Conservation (phyloP, 1,284 basidiomycete genomes). For the Puccinia novopanici region DNA sequence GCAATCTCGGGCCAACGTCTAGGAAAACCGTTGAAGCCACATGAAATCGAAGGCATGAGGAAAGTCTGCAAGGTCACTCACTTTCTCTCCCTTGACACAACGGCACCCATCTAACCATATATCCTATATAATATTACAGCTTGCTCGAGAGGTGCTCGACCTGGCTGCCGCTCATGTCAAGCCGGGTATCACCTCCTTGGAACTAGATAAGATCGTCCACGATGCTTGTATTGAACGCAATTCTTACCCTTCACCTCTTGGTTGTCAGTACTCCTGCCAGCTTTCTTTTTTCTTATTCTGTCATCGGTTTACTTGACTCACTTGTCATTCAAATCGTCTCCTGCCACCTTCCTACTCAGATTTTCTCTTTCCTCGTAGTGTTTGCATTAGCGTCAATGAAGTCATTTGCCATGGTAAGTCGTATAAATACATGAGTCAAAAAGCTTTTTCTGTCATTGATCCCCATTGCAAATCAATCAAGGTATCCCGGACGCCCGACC, state of each 20-base stretch:
- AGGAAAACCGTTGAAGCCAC: constrained; percentile 61
- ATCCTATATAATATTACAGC: constrained; percentile 65
- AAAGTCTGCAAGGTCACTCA: constrained; percentile 70
- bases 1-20: constrained; percentile 44
- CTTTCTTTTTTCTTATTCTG: background rate
- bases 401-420: constrained; percentile 77
- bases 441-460: background rate
- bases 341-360: constrained; percentile 59
- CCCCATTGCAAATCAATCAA: constrained; percentile 41
- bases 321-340: background rate
- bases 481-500: constrained; percentile 88
- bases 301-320: background rate
- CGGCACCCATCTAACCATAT: background rate
- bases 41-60: constrained; percentile 78
- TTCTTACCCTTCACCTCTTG: constrained; percentile 89
- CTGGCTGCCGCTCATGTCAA: constrained; percentile 78
- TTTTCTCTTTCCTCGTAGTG: constrained; percentile 87
- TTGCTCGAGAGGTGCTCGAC: constrained; percentile 87
- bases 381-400: constrained; percentile 95
- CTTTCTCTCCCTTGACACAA: background rate
- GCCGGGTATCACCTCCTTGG: constrained; percentile 92
- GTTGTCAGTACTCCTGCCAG: constrained; percentile 62
- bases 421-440: background rate
- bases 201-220: constrained; percentile 87
- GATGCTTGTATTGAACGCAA: constrained; percentile 85